Conservation (phyloP, 2,329 filamentous ascomycete species). For the Hymenoscyphus albidus region DNA sequence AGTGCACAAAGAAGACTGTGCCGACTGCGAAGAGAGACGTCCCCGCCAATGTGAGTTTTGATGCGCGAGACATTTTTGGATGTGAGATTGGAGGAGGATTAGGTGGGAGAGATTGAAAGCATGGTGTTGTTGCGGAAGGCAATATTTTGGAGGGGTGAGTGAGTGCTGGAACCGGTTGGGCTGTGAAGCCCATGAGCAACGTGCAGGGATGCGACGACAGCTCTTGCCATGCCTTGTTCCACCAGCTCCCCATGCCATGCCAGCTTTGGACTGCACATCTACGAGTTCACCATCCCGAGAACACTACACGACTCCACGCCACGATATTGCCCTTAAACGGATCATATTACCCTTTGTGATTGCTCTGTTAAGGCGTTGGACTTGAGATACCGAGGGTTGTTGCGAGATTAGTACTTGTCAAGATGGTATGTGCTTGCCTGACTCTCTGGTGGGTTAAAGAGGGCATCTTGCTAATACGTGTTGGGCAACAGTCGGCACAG, state of each 20-base stretch:
- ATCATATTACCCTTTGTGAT: background rate
- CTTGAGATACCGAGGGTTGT: constrained; percentile 2
- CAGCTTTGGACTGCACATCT: background rate
- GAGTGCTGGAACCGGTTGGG: background rate
- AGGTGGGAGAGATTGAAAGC: background rate
- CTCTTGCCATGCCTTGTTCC: background rate
- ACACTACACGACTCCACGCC: background rate
- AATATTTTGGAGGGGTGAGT: constrained; percentile 3
- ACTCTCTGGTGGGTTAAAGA: background rate
- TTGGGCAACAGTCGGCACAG: constrained; percentile 73
- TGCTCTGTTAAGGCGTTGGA: background rate
- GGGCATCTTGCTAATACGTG: constrained; percentile 20
- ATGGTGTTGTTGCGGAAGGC: background rate
- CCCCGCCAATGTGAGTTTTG: constrained; percentile 76
- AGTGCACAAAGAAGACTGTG: constrained; percentile 84
- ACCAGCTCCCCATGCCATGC: background rate
- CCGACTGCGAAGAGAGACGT: constrained; percentile 72
- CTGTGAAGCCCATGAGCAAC: background rate
- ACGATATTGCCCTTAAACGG: background rate
- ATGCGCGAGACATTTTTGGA: constrained; percentile 74
- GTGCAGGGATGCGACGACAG: background rate
- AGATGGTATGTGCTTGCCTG: constrained; percentile 26
- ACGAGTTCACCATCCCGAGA: background rate
- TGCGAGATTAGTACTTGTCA: constrained; percentile 19
- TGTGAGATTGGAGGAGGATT: background rate